A percentile compares a stretch with the other conserved stretches of the same genome.
These are phyloP conservation scores for Moesziomyces aphidis DNA, from an alignment of 1,284 basidiomycete genomes.

Conservation along the genomic window DNA sequence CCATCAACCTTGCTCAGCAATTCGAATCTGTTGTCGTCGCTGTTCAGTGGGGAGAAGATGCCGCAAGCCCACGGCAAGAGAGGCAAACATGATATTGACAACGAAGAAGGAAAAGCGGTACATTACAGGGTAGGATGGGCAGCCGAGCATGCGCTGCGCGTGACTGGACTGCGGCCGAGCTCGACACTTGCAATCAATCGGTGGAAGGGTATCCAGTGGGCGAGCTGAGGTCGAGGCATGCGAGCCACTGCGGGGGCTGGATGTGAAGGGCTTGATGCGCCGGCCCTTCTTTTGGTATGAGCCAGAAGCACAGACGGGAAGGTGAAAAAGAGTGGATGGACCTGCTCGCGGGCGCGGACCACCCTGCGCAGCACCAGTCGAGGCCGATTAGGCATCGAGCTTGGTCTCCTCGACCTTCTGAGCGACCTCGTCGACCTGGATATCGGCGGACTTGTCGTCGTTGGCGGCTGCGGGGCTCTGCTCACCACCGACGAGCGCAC, in stretches of 20 bases:
- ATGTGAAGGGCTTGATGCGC: constrained; percentile 16
- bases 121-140: constrained; percentile 28
- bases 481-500: constrained; percentile 46
- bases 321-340: background rate
- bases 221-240: too few relatives aligned
- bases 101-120: constrained; percentile 13
- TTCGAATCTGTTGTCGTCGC: too few relatives aligned
- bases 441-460: constrained; percentile 18
- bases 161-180: background rate
- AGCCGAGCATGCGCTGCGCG: background rate
- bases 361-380: background rate
- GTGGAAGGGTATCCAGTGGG: constrained; percentile 31
- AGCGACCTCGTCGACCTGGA: constrained; percentile 41
- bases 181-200: constrained; percentile 12
- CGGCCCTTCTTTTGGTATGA: constrained; percentile 28
- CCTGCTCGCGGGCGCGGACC: too few relatives aligned
- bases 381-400: constrained; percentile 28
- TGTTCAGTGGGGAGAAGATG: constrained; percentile 1
- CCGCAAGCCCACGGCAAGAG: constrained; percentile 39
- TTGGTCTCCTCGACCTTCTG: constrained; percentile 43
- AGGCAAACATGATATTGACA: constrained; percentile 37
- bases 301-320: background rate
- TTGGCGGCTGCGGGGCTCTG: constrained; percentile 9
- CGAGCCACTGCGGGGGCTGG: too few relatives aligned
- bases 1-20: too few relatives aligned